Percentiles rank a stretch among this genome's conserved stretches.
phyloP scores from a whole-genome alignment of 1,284 basidiomycete genomes.

The Apiotrichum veenhuisii region DNA sequence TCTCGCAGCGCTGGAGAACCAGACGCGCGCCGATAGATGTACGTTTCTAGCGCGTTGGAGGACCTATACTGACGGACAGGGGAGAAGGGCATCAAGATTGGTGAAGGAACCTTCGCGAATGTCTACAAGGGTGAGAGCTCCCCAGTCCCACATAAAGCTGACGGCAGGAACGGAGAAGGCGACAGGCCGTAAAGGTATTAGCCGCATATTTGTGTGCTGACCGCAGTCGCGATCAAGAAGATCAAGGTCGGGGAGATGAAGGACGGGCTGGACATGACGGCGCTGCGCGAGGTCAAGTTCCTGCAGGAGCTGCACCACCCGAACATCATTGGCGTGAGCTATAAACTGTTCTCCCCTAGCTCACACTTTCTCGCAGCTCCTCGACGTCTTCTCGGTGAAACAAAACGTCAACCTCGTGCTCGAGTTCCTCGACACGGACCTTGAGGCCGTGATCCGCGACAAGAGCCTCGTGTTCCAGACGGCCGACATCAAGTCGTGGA shows the following conservation, averaged over 20 bases:
- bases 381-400: slow-evolving; percentile 96
- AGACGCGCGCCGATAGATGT: slow-evolving; percentile 37
- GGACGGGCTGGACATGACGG: slow-evolving; percentile 98
- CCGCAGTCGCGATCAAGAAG: slow-evolving; percentile 93
- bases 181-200: slow-evolving; percentile 39
- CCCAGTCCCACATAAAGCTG: slow-evolving; percentile 9
- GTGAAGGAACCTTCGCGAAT: slow-evolving; percentile 96
- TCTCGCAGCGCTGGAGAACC: slow-evolving; percentile 42
- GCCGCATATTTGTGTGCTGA: slow-evolving; percentile 43
- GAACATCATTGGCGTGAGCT: slow-evolving; percentile 82
- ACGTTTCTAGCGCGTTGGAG: slow-evolving; percentile 1
- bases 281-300: slow-evolving; percentile 96
- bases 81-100: slow-evolving; percentile 77
- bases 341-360: neutral
- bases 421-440: slow-evolving; percentile 94
- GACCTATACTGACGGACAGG: slow-evolving; percentile 26
- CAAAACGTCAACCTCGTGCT: slow-evolving; percentile 95
- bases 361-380: slow-evolving; percentile 65
- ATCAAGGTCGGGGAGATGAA: slow-evolving; percentile 96
- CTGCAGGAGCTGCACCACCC: slow-evolving; percentile 88
- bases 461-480: slow-evolving; percentile 84
- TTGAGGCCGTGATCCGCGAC: slow-evolving; percentile 96
- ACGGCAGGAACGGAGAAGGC: slow-evolving; percentile 32
- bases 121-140: slow-evolving; percentile 88
- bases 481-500: slow-evolving; percentile 98